These are phyloP conservation scores for Komagataella pseudopastoris DNA, from an alignment of 805 yeast species.

Conservation along the genomic window DNA sequence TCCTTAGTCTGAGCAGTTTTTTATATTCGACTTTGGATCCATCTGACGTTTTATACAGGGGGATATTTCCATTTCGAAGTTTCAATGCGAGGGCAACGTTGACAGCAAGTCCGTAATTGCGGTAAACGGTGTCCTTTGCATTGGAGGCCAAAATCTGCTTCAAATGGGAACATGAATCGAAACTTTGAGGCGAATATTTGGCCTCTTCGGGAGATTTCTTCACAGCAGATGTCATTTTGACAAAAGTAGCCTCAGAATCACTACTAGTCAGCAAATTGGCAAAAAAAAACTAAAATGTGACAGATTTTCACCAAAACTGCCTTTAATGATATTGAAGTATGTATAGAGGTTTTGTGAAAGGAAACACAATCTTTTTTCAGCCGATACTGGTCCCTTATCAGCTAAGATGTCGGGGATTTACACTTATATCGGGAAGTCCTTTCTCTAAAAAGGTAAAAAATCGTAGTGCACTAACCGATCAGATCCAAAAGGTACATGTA, in stretches of 20 bases:
- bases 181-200: slow-evolving; percentile 3
- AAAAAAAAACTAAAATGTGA: neutral
- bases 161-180: slow-evolving; percentile 37
- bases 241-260: neutral
- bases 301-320: neutral
- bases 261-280: neutral
- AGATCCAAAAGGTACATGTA: neutral
- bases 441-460: slow-evolving; percentile 3
- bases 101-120: slow-evolving; percentile 38
- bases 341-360: neutral
- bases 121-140: slow-evolving; percentile 33
- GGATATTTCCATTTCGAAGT: slow-evolving; percentile 5
- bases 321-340: too few relatives aligned
- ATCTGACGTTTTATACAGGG: slow-evolving; percentile 16
- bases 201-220: neutral
- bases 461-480: neutral
- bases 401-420: neutral
- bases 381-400: neutral
- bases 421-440: neutral
- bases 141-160: slow-evolving; percentile 30
- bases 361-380: neutral
- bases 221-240: neutral
- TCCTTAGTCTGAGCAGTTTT: slow-evolving; percentile 25
- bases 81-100: slow-evolving; percentile 23
- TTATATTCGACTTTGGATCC: slow-evolving; percentile 23